phyloP scores from a whole-genome alignment of 768 basidiomycete species.

The Artomyces pyxidatus region DNA sequence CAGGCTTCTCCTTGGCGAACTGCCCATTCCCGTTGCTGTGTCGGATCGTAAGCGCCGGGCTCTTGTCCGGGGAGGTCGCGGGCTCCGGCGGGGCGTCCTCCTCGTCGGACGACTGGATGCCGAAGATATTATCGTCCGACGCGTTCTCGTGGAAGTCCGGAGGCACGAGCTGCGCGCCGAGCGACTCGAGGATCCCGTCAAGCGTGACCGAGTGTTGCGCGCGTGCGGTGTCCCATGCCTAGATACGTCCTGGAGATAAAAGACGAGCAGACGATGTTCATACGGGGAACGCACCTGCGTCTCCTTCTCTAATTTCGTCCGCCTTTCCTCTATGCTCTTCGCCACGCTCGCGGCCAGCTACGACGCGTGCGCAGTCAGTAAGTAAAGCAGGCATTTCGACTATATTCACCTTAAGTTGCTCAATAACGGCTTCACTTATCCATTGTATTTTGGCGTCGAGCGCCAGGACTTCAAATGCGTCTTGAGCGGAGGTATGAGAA shows the following conservation, averaged over 20 bases:
- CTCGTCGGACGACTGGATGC: conserved; percentile 53
- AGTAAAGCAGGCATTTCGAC: background rate
- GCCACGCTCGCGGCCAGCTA: conserved; percentile 70
- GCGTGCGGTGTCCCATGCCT: conserved; percentile 72
- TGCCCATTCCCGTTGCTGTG: conserved; percentile 12
- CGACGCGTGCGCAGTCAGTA: background rate
- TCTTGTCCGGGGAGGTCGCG: conserved; percentile 22
- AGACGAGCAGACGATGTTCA: background rate
- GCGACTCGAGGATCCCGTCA: conserved; percentile 62
- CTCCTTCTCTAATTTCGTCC: conserved; percentile 47
- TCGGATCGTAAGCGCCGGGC: conserved; percentile 35
- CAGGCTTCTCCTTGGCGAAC: conserved; percentile 12
- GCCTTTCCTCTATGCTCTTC: conserved; percentile 67
- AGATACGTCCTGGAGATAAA: background rate
- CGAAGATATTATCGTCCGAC: conserved; percentile 69
- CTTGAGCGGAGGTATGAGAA: conserved; percentile 59
- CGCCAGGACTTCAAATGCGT: conserved; percentile 62
- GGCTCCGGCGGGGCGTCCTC: conserved; percentile 20
- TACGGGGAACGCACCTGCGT: conserved; percentile 39
- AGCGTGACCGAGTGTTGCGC: conserved; percentile 51
- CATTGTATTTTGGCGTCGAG: conserved; percentile 76
- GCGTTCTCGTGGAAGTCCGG: conserved; percentile 66
- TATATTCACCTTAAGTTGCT: conserved; percentile 66
- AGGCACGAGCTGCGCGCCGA: conserved; percentile 67
- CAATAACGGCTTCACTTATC: conserved; percentile 64